Evolutionary conservation across 768 basidiomycete species (phyloP), one percentile per base, ranked within the genome.

Genomic region (Rhizopogon vinicolor): DNA sequence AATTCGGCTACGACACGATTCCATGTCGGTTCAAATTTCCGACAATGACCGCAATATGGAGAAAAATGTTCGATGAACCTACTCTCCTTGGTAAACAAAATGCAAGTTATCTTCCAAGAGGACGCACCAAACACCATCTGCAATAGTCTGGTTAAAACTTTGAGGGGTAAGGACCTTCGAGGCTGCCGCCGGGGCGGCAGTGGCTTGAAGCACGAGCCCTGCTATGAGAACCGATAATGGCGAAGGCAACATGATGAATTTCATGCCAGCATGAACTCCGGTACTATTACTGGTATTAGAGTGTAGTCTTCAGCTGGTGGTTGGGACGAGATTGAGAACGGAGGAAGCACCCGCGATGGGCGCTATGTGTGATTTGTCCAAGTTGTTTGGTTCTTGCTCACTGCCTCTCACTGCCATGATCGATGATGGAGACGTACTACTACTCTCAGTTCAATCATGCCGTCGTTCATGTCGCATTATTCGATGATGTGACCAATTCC

Each of bases 11-110:
- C 83, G 7, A 96, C 74, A 46, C 84, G 71, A 42, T 84, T 75
- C 93, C 94, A 97, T 28, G 86, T 92, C 0, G 93, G 87, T 9
- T 83, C 85, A 61, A 97, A 96, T 0, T 73, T 67, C 33, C 78
- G 76, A 69, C 93, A 97, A 65, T 96, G 93, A 4, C 69, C 66
- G 62, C 94, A 97, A 64, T 85, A 87, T 0, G 94, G 94, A 1
- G 91, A 93, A 67, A 83, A 97, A 68, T 90, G 87, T 62, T 96
- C 93, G 48, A 96, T 75, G 56, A 95, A 84, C 85, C 85, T 78
- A 58, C 39, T 29, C 41, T 16, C 13, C 31, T 22, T 40, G 7
- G 8, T 44, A 18, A 48, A 14, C 5, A 43, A 31, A n/a, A 44
- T 41, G 22, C 12, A 44, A 44, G 42, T 0, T 10, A 3, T 1